Conservation (phyloP, 75 land plant species). For the Chamaecyparis obtusa region DNA sequence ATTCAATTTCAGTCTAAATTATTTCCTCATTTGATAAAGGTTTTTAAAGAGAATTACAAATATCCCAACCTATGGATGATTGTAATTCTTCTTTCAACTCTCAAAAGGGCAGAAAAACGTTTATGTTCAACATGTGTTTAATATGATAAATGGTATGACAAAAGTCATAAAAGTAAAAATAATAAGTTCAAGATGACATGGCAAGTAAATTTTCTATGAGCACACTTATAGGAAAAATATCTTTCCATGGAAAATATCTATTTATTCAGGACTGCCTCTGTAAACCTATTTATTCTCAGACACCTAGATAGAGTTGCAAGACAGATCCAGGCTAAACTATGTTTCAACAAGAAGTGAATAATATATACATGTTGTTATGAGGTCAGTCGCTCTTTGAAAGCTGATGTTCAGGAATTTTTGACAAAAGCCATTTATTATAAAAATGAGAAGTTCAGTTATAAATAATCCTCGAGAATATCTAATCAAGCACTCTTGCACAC, state of each 20-base stretch:
- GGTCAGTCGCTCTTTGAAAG: neutral
- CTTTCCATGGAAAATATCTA: neutral
- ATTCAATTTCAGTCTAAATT: neutral
- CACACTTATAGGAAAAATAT: neutral
- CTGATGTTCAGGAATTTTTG: neutral
- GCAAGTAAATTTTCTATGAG: neutral
- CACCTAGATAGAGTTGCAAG: too few relatives aligned
- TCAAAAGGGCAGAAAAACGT: neutral
- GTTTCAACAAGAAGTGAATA: neutral
- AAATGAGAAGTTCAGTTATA: neutral
- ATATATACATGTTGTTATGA: neutral
- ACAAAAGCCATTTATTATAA: neutral
- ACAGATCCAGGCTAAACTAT: slow-evolving; percentile 13
- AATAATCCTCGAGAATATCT: neutral
- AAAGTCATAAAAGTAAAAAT: neutral
- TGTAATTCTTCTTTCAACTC: neutral
- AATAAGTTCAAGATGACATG: neutral
- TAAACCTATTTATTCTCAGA: too few relatives aligned
- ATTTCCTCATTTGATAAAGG: neutral
- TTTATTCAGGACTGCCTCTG: neutral
- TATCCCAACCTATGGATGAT: neutral
- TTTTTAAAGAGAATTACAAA: neutral
- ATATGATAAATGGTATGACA: too few relatives aligned
- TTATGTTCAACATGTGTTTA: neutral
- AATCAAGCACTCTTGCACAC: neutral